Evolutionary conservation across 73 alveolate species (phyloP).

Genomic region (Stentor coeruleus): DNA sequence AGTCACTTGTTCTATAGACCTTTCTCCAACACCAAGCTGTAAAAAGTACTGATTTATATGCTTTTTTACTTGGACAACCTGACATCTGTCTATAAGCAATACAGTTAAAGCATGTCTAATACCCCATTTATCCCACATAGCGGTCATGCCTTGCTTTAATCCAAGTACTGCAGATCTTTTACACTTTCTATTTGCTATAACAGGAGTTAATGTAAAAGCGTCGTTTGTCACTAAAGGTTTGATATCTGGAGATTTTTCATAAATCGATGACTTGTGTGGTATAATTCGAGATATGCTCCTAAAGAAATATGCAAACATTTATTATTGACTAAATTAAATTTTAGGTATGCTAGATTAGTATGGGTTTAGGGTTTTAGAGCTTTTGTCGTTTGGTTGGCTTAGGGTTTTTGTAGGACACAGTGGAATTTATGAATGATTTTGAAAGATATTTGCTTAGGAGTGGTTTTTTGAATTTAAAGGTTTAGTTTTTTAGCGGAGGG

Average conservation of each 20-base stretch:
- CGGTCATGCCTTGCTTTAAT: constrained; percentile 76
- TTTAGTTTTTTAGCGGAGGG: no score
- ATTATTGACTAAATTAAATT: no score
- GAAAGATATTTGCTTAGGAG: no score
- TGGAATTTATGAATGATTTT: no score
- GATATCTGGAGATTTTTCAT: constrained; percentile 12
- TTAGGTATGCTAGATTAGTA: no score
- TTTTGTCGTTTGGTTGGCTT: no score
- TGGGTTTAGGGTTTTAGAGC: no score
- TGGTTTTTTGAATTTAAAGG: no score
- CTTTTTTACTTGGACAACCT: constrained; percentile 66
- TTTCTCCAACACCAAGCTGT: constrained; percentile 79
- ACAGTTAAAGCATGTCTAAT: constrained; percentile 73
- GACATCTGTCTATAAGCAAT: constrained; percentile 69
- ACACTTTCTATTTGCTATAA: constrained; percentile 1
- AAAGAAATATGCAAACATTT: no score
- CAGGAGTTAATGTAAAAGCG: neutral
- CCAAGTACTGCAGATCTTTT: constrained; percentile 70
- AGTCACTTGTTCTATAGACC: constrained; percentile 46
- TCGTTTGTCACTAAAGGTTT: constrained; percentile 22
- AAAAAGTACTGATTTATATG: constrained; percentile 48
- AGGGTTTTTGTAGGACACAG: no score
- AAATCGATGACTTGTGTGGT: no score
- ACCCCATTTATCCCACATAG: constrained; percentile 84
- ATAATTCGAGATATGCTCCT: no score